Evolutionary conservation across 2,329 filamentous ascomycete species (phyloP).

Genomic region (Aspergillus pseudoglaucus): DNA sequence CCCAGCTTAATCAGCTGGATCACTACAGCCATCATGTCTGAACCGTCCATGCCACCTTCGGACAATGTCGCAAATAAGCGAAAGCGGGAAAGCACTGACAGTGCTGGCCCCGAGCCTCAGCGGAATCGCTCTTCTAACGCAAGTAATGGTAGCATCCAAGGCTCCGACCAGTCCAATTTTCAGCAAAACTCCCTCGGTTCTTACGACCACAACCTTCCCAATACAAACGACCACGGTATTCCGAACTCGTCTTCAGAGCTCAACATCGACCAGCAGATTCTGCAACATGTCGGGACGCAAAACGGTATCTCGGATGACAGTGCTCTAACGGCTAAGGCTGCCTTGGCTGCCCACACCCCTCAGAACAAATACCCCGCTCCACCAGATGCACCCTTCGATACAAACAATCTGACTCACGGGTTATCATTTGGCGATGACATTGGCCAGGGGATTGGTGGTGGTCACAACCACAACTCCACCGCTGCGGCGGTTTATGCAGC

Average conservation of each 20-base stretch:
- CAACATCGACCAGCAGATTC: constrained; percentile 41
- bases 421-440: constrained; percentile 36
- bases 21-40: constrained; percentile 26
- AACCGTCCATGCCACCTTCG: constrained; percentile 30
- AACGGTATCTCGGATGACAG: constrained; percentile 48
- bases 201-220: constrained; percentile 20
- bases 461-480: constrained; percentile 46
- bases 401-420: constrained; percentile 29
- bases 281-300: constrained; percentile 46
- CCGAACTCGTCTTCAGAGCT: constrained; percentile 31
- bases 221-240: constrained; percentile 35
- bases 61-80: constrained; percentile 33
- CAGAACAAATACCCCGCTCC: constrained; percentile 41
- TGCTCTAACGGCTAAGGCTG: constrained; percentile 42
- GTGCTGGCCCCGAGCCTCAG: constrained; percentile 33
- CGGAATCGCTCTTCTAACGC: constrained; percentile 37
- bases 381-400: constrained; percentile 34
- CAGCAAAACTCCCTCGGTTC: constrained; percentile 4
- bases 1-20: constrained; percentile 2
- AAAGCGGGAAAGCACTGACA: constrained; percentile 36
- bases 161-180: constrained; percentile 28
- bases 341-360: constrained; percentile 39
- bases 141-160: constrained; percentile 33
- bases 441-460: constrained; percentile 29
- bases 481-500: constrained; percentile 53